phyloP scores from a whole-genome alignment of 768 basidiomycete genomes.

The Infundibulicybe gibba region DNA sequence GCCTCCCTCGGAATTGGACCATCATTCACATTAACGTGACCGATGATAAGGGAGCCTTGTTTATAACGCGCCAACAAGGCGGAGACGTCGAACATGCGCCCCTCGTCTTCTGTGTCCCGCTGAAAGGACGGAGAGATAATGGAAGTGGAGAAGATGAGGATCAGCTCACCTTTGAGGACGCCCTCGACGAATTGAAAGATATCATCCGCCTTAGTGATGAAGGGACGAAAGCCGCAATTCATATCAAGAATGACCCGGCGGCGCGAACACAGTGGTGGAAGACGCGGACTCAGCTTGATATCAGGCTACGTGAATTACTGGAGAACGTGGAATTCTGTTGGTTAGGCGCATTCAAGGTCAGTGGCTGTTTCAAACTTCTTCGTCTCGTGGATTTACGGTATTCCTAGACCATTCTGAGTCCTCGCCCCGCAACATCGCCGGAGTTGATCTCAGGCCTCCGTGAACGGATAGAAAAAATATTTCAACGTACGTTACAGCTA shows the following conservation, averaged over 20 bases:
- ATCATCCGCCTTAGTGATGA: conserved; percentile 81
- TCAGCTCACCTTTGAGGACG: conserved; percentile 73
- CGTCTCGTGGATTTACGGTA: neutral
- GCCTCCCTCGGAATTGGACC: conserved; percentile 77
- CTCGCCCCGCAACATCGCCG: conserved; percentile 34
- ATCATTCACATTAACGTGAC: conserved; percentile 81
- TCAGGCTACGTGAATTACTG: conserved; percentile 67
- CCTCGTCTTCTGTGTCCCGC: conserved; percentile 84
- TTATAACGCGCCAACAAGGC: conserved; percentile 75
- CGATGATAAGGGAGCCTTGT: conserved; percentile 77
- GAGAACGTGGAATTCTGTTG: conserved; percentile 93
- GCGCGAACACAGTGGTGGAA: conserved; percentile 86
- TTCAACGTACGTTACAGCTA: conserved; percentile 57
- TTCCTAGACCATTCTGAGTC: conserved; percentile 59
- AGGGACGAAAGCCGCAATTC: conserved; percentile 34
- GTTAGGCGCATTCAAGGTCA: conserved; percentile 96
- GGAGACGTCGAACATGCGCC: conserved; percentile 41
- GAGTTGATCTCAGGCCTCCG: conserved; percentile 56
- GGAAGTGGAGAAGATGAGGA: conserved; percentile 63
- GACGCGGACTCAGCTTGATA: conserved; percentile 70
- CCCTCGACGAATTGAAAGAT: conserved; percentile 67
- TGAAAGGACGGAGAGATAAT: conserved; percentile 78
- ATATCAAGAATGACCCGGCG: conserved; percentile 35
- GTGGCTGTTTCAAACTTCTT: conserved; percentile 9
- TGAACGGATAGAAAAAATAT: conserved; percentile 69